Conservation (phyloP, 208 protist genomes). For the Crithidia sp. region DNA sequence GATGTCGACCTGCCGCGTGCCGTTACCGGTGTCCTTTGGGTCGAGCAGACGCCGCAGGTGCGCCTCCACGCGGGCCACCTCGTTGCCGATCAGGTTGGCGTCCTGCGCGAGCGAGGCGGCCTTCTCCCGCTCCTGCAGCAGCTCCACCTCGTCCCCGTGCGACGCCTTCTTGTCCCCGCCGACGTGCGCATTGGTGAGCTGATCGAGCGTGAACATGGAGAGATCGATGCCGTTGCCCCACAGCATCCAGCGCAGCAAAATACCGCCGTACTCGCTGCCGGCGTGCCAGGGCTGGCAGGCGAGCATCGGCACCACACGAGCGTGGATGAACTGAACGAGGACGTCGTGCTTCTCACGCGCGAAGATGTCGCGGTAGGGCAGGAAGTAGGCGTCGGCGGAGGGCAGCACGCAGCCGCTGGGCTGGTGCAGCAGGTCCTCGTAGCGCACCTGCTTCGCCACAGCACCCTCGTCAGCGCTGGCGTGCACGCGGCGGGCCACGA, state of each 20-base stretch:
- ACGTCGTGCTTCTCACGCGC: conserved; percentile 69
- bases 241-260: conserved; percentile 83
- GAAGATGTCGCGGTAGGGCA: conserved; percentile 83
- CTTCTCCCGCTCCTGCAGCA: conserved; percentile 45
- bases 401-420: conserved; percentile 27
- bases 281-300: conserved; percentile 68
- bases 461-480: not conserved
- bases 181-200: conserved; percentile 48
- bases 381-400: conserved; percentile 35
- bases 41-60: conserved; percentile 49
- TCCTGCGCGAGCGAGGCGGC: conserved; percentile 44
- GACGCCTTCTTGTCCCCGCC: conserved; percentile 1
- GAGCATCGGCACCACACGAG: conserved; percentile 80
- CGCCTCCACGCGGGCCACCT: conserved; percentile 42
- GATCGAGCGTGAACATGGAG: conserved; percentile 88
- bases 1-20: conserved; percentile 60
- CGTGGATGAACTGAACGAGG: conserved; percentile 60
- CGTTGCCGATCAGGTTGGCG: conserved; percentile 68
- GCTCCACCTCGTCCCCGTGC: conserved; percentile 8
- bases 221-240: conserved; percentile 90
- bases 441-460: conserved; percentile 23
- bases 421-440: conserved; percentile 27
- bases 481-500: conserved; percentile 31
- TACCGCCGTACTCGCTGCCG: conserved; percentile 44
- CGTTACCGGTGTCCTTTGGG: conserved; percentile 16